Evolutionary conservation across 176 grass and related monocot genomes (phyloP).

Genomic region (Rhipidocladum racemiflorum): DNA sequence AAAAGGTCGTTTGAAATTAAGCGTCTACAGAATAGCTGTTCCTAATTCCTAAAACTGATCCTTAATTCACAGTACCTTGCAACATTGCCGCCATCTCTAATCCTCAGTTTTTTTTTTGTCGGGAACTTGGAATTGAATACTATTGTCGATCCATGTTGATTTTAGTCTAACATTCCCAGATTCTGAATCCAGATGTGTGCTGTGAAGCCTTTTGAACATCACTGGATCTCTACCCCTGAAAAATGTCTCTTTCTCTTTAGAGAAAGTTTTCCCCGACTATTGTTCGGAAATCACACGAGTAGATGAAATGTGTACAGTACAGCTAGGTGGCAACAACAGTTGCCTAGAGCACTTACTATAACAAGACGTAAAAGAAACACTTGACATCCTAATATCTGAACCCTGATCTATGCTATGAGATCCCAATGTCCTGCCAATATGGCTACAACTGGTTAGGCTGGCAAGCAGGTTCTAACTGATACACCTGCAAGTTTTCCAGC

Average conservation of each 20-base stretch:
- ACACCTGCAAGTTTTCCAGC: not conserved
- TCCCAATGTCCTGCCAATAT: slow-evolving; percentile 39
- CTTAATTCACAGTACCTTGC: not conserved
- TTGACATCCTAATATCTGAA: not conserved
- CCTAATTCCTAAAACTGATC: not conserved
- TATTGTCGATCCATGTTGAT: not conserved
- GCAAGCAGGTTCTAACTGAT: slow-evolving; percentile 7
- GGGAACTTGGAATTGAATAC: not conserved
- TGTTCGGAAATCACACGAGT: not conserved
- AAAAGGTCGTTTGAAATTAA: not conserved
- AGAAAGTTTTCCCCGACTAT: not conserved
- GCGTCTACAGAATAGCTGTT: not conserved
- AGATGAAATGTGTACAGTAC: not conserved
- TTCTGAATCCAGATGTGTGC: not conserved
- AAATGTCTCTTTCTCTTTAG: not conserved
- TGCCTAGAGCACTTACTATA: not conserved
- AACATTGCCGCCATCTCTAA: not conserved
- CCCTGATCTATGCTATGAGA: slow-evolving; percentile 7
- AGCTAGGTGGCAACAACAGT: not conserved
- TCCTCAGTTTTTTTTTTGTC: not conserved
- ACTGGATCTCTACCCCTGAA: not conserved
- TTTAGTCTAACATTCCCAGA: not conserved
- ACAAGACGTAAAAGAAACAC: not conserved
- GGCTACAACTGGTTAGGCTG: slow-evolving; percentile 25
- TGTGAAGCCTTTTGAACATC: not conserved